Base-by-base conservation (phyloP, 1,284 basidiomycete species). In the Ustilago trichophora region DNA sequence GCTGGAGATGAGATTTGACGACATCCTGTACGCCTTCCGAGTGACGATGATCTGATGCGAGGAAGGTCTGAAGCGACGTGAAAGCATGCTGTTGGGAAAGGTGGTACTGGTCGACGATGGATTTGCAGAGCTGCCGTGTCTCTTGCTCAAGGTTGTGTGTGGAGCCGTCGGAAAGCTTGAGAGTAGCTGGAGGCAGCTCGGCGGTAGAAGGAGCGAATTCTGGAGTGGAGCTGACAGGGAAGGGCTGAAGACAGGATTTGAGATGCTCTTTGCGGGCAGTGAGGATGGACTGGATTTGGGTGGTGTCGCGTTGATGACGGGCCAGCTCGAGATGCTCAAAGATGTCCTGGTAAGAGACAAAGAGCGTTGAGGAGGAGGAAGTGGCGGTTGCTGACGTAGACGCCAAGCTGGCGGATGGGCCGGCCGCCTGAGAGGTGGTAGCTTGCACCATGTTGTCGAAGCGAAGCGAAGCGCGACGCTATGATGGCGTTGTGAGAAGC, bases 81-180 rank as follows among this genome's bases (percentile, higher is more conserved):
- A 90, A 85, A 0, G 90, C 87, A 21, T 89, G 87, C 15, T 91
- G 84, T 76, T 92, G 87, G 82, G 92, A 90, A 33, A 93, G 88
- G 47, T 87, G 83, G 80, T 91, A 89, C 63, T 85, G 85, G 36
- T 84, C 78, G 83, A 89, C 91, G 74, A 93, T 87, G 38, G 87
- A 87, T 69, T 87, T 84, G 51, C 88, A 83, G 71, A 87, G 87
- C 56, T 88, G 86, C 78, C 89, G 89, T 83, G 89, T 87, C 34
- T 85, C 85, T 13, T 64, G 50, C 18, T 89, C 88, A 35, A 91
- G 85, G 58, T 83, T 84, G 25, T 90, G 68, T 26, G 83, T 83
- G 16, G 87, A 85, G 7, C 87, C 88, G 77, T 91, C 90, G 16
- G 84, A 75, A 18, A 91, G 83, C 5, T 85, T 86, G 56, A 91